Base-by-base conservation (phyloP, 495 filamentous ascomycete genomes). In the Aspergillus bertholletiae region DNA sequence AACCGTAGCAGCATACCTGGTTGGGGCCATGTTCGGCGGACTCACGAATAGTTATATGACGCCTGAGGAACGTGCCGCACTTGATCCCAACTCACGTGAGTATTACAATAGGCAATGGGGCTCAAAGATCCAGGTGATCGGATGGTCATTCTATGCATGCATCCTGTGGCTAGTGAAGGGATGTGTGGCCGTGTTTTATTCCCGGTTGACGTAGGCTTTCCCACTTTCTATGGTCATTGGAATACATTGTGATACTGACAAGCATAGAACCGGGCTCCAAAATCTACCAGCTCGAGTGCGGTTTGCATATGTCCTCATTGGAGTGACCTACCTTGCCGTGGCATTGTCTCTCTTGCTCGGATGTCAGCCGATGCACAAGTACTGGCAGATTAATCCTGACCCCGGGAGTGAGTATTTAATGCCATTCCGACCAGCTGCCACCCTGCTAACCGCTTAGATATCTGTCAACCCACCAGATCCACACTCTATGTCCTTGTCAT, bases 1-100 rank as follows among this genome's bases (percentile, higher is more conserved):
- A 61, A 68, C 66, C 5, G 59, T 66, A 21, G 59, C 65, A 8
- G 73, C 71, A 5, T 71, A 75, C 43, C 59, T 66, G 8, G 71
- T 74, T 46, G 61, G 57, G 15, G 66, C 61, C 23, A 62, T 71
- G 13, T 81, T 69, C 66, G 58, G 59, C 55, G 60, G 72, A 55
- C 50, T 81, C 17, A 78, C 77, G 5, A 84, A 82, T 52, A 80
- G 74, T 51, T 72, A 68, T 34, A 81, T 84, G 71, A 77, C 76
- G 2, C 57, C 68, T 6, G 72, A 66, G 18, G 40, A 79, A 22
- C 71, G 81, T 28, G 67, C 61, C 5, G 39, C 54, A 3, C 54
- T 83, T 1, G 60, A 71, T n/a, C 73, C 72, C 0, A 45, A 59
- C 27, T 74, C 73, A 11, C 49, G 26, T 12, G 78, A 83, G 51